A percentile compares a stretch with the other conserved stretches of the same genome.
These are phyloP conservation scores for Geoglossum cookeanum DNA, from an alignment of 2,329 filamentous ascomycete genomes.

Conservation along the genomic window DNA sequence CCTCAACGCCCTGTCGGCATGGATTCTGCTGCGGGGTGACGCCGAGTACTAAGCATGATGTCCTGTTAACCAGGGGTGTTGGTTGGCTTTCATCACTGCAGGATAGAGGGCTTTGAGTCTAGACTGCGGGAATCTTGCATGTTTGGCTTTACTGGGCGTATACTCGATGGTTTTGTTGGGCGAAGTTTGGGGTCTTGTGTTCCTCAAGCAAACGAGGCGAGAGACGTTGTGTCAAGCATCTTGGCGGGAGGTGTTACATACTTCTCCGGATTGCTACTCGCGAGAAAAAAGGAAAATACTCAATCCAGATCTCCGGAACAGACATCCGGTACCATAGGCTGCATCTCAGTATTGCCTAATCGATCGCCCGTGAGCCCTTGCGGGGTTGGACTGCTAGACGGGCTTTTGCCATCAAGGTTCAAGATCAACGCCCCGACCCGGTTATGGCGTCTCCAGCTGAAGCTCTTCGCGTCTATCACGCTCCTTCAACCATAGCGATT, in stretches of 20 bases:
- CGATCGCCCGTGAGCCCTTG: background rate
- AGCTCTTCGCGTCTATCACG: slow-evolving; percentile 17
- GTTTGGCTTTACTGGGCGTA: too few species aligned
- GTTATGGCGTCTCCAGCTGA: slow-evolving; percentile 14
- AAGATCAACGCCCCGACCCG: background rate
- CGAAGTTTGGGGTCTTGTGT: background rate
- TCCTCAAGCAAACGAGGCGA: too few species aligned
- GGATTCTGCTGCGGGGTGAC: background rate
- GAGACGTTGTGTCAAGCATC: too few species aligned
- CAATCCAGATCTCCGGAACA: background rate
- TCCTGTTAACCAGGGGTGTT: background rate
- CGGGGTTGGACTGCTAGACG: background rate
- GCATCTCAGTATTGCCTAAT: background rate
- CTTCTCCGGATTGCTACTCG: too few species aligned
- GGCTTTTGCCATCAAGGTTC: background rate
- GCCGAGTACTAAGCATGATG: background rate
- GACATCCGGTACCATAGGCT: background rate
- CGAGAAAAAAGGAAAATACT: background rate
- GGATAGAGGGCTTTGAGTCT: background rate
- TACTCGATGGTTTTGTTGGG: background rate
- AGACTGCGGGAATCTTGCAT: background rate
- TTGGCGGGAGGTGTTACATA: background rate
- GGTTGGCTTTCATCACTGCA: background rate
- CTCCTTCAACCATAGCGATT: slow-evolving; percentile 36
- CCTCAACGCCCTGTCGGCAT: background rate